Conservation (phyloP, 2,329 filamentous ascomycete genomes). For the Aspergillus chevalieri region DNA sequence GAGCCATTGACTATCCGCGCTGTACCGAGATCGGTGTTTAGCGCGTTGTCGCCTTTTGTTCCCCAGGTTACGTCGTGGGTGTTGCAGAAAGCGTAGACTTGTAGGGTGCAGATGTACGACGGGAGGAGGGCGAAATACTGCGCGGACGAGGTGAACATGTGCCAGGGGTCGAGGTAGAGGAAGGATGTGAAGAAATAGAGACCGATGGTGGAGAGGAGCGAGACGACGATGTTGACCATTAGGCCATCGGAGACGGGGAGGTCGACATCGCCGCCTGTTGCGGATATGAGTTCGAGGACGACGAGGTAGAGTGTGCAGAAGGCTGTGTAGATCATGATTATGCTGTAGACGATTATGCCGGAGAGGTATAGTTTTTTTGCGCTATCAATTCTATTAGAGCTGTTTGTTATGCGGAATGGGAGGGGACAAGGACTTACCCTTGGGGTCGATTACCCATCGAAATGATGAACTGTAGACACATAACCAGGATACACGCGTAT, state of each 20-base stretch:
- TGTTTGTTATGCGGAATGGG: neutral
- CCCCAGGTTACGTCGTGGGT: conserved; percentile 99
- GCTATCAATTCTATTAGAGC: conserved; percentile 13
- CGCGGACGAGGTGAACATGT: conserved; percentile 87
- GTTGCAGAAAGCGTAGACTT: conserved; percentile 99
- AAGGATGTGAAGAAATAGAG: conserved; percentile 96
- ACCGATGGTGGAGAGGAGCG: conserved; percentile 79
- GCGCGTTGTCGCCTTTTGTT: conserved; percentile 95
- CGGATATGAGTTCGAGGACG: conserved; percentile 63
- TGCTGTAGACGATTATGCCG: conserved; percentile 79
- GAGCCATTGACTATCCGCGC: conserved; percentile 70
- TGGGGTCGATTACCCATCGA: conserved; percentile 95
- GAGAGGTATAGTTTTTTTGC: conserved; percentile 83
- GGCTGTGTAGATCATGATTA: conserved; percentile 95
- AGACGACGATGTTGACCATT: conserved; percentile 92
- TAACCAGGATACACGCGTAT: conserved; percentile 79
- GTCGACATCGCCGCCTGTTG: conserved; percentile 36
- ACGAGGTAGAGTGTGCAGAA: conserved; percentile 89
- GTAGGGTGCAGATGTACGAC: conserved; percentile 90
- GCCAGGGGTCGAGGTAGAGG: conserved; percentile 96
- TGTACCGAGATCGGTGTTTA: conserved; percentile 84
- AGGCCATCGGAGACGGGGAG: conserved; percentile 73
- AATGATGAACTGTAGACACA: conserved; percentile 91
- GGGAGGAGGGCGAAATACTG: conserved; percentile 94
- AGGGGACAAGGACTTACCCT: conserved; percentile 46